These are phyloP conservation scores for Ophiostoma populinum DNA, from an alignment of 2,329 filamentous ascomycete species.

Conservation along the genomic window DNA sequence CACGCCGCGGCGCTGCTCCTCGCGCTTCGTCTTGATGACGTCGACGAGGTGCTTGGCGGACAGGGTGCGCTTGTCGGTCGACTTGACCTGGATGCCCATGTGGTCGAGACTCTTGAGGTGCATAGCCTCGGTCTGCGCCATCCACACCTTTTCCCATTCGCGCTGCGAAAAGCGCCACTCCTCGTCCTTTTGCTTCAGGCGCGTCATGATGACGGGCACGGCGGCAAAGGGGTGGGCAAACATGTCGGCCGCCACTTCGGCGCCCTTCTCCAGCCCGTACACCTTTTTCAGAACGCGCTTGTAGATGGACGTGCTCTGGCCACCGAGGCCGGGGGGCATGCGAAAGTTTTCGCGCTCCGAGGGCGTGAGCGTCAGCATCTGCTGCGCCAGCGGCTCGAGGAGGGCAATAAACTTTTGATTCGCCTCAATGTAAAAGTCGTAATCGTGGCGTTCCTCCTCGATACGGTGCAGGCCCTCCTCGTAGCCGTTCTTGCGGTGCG, in stretches of 20 bases:
- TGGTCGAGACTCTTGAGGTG: constrained; percentile 95
- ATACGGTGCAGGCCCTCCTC: constrained; percentile 92
- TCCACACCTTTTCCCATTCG: constrained; percentile 99
- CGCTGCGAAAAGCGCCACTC: constrained; percentile 91
- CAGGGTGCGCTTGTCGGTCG: constrained; percentile 78
- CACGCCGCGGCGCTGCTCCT: constrained; percentile 61
- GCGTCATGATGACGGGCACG: constrained; percentile 70
- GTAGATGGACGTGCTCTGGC: constrained; percentile 91
- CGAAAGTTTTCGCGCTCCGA: constrained; percentile 57
- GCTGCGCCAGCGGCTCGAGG: constrained; percentile 81
- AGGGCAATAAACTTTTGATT: constrained; percentile 91
- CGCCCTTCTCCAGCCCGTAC: constrained; percentile 70
- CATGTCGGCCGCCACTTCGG: constrained; percentile 73
- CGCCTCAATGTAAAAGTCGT: constrained; percentile 95
- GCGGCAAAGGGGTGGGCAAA: constrained; percentile 72
- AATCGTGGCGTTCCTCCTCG: constrained; percentile 95
- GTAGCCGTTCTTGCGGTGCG: constrained; percentile 88
- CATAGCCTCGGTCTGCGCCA: constrained; percentile 82
- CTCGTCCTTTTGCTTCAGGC: constrained; percentile 90
- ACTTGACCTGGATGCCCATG: constrained; percentile 80
- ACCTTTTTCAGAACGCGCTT: constrained; percentile 96
- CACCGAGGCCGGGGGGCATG: constrained; percentile 69
- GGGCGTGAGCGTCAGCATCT: constrained; percentile 65
- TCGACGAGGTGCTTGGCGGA: constrained; percentile 80
- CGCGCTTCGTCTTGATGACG: constrained; percentile 80